Percentiles rank a stretch among this genome's conserved stretches.
Conservation (phyloP, 2,329 filamentous ascomycete species). For the Geosmithia putterillii region DNA sequence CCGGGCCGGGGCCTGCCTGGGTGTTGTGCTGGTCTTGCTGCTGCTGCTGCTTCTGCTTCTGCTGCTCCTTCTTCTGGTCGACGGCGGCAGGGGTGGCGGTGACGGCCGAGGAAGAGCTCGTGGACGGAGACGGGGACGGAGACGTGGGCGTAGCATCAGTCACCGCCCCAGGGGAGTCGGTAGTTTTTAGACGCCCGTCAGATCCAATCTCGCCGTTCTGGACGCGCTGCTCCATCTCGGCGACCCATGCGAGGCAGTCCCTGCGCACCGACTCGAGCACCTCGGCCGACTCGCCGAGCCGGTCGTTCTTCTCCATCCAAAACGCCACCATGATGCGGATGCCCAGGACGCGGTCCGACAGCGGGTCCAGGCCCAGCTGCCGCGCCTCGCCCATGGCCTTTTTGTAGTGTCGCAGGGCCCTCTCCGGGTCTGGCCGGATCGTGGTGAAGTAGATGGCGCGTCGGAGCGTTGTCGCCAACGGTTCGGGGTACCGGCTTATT, state of each 20-base stretch:
- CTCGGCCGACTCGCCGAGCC: constrained; percentile 58
- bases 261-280: constrained; percentile 64
- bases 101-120: neutral
- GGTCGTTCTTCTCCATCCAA: constrained; percentile 67
- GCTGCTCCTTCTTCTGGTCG: neutral
- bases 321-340: constrained; percentile 72
- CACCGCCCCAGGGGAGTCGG: too few species aligned
- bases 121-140: neutral
- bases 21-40: too few species aligned
- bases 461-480: constrained; percentile 66
- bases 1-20: neutral
- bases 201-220: constrained; percentile 32
- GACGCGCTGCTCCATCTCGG: constrained; percentile 36
- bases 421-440: constrained; percentile 57
- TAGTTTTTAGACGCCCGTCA: constrained; percentile 15
- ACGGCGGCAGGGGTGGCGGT: neutral
- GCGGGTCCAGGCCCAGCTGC: constrained; percentile 69
- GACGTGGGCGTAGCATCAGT: neutral
- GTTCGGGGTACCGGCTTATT: constrained; percentile 50
- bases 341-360: constrained; percentile 82
- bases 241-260: constrained; percentile 55
- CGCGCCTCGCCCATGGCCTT: constrained; percentile 63
- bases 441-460: constrained; percentile 81
- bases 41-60: neutral
- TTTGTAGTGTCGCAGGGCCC: constrained; percentile 74